Evolutionary conservation across 1,284 basidiomycete species (phyloP).

Genomic region (Tausonia pullulans): DNA sequence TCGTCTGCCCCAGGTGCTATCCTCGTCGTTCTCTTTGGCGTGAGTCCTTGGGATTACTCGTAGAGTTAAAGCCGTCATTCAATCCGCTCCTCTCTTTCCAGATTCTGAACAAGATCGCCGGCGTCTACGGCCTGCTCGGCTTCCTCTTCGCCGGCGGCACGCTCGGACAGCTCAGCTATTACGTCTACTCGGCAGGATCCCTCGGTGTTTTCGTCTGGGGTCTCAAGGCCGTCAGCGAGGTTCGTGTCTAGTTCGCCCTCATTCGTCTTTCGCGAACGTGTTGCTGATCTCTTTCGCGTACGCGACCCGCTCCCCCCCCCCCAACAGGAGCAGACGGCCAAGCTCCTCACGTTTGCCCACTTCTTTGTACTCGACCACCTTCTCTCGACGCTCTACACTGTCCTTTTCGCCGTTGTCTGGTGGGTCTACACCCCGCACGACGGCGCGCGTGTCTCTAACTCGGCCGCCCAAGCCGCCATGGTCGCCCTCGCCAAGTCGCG

Average conservation of each 20-base stretch:
- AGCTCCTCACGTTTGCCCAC: conserved; percentile 81
- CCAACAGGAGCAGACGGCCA: conserved; percentile 67
- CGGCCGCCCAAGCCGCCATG: conserved; percentile 72
- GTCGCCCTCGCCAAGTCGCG: conserved; percentile 39
- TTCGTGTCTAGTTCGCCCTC: conserved; percentile 32
- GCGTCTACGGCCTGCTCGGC: conserved; percentile 89
- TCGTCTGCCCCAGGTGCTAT: conserved; percentile 44
- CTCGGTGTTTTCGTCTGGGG: conserved; percentile 80
- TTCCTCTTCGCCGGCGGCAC: conserved; percentile 77
- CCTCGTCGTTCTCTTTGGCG: conserved; percentile 73
- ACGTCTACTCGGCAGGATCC: conserved; percentile 80
- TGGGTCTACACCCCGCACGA: conserved; percentile 87
- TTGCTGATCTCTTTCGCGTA: neutral
- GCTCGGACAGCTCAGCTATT: conserved; percentile 79
- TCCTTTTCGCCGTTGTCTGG: conserved; percentile 80
- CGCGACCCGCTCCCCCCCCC: neutral
- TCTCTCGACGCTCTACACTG: conserved; percentile 82
- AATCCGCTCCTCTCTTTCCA: conserved; percentile 27
- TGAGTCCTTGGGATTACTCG: conserved; percentile 35
- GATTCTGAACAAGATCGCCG: conserved; percentile 96
- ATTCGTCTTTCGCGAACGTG: neutral
- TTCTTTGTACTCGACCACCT: conserved; percentile 86
- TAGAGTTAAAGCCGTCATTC: neutral
- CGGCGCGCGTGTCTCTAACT: conserved; percentile 64
- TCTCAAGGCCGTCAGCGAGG: conserved; percentile 68